Conservation (phyloP, 345 rosid genomes). For the Viola odorata region DNA sequence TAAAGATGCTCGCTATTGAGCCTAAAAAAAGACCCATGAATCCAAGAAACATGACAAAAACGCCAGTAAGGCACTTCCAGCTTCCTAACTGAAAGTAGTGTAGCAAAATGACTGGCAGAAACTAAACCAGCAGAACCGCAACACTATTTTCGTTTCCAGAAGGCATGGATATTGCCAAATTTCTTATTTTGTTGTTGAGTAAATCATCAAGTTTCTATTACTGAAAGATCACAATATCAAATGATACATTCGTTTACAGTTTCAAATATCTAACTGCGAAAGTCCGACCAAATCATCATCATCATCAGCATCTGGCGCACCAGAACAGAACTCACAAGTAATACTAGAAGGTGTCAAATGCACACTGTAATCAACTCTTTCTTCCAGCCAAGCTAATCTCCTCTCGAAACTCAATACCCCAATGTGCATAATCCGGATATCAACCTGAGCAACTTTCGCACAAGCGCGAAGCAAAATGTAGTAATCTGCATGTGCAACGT, state of each 20-base stretch:
- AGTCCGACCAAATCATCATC: constrained; percentile 17
- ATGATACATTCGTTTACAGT: constrained; percentile 1
- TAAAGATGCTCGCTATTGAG: too few species aligned
- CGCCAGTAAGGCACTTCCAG: too few species aligned
- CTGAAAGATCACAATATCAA: not conserved
- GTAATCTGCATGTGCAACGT: constrained; percentile 75
- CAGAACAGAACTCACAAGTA: constrained; percentile 43
- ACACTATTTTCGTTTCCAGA: too few species aligned
- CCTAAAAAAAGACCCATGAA: too few species aligned
- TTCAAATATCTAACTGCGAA: constrained; percentile 14
- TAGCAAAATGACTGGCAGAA: too few species aligned
- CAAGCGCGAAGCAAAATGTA: constrained; percentile 66
- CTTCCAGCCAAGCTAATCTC: constrained; percentile 73
- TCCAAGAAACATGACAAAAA: too few species aligned
- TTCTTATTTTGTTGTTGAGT: too few species aligned
- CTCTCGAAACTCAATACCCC: constrained; percentile 69
- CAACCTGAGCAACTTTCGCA: constrained; percentile 55
- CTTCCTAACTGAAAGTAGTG: too few species aligned
- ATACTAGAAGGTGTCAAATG: constrained; percentile 34
- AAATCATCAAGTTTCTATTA: too few species aligned
- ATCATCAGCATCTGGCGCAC: constrained; percentile 12
- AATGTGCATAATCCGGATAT: constrained; percentile 54
- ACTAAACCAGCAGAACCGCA: too few species aligned
- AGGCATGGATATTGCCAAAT: too few species aligned
- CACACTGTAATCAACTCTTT: constrained; percentile 51